phyloP scores from a whole-genome alignment of 331 rosid genomes.

The Stylosanthes scabra region DNA sequence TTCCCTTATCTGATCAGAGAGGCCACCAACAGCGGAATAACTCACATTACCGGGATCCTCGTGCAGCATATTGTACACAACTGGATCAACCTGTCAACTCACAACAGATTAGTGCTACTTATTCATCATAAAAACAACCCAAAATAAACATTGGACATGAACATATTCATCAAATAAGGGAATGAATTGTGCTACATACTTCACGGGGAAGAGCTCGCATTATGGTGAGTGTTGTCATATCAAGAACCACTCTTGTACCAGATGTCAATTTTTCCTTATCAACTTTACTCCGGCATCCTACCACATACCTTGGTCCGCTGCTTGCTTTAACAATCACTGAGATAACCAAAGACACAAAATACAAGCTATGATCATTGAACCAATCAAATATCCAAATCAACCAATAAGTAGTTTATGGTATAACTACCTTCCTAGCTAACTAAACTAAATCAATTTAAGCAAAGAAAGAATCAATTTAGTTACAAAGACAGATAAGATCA shows the following conservation, averaged over 20 bases:
- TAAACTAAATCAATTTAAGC: background rate
- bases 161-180: background rate
- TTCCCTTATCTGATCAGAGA: conserved; percentile 90
- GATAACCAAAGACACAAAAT: conserved; percentile 22
- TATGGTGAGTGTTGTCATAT: conserved; percentile 81
- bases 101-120: background rate
- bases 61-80: conserved; percentile 86
- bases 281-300: conserved; percentile 85
- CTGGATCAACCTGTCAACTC: conserved; percentile 76
- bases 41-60: conserved; percentile 93
- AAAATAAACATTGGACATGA: background rate
- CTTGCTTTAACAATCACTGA: conserved; percentile 89
- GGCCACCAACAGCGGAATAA: conserved; percentile 89
- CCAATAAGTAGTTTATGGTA: background rate
- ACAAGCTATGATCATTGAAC: conserved; percentile 1
- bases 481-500: background rate
- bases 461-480: background rate
- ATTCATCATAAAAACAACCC: conserved; percentile 4
- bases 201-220: conserved; percentile 91
- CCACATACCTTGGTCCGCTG: conserved; percentile 85
- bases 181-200: conserved; percentile 45
- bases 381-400: background rate
- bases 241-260: conserved; percentile 90
- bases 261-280: conserved; percentile 76
- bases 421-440: background rate